These are phyloP conservation scores for Aspergillus taichungensis DNA, from an alignment of 495 filamentous ascomycete genomes.

Conservation along the genomic window DNA sequence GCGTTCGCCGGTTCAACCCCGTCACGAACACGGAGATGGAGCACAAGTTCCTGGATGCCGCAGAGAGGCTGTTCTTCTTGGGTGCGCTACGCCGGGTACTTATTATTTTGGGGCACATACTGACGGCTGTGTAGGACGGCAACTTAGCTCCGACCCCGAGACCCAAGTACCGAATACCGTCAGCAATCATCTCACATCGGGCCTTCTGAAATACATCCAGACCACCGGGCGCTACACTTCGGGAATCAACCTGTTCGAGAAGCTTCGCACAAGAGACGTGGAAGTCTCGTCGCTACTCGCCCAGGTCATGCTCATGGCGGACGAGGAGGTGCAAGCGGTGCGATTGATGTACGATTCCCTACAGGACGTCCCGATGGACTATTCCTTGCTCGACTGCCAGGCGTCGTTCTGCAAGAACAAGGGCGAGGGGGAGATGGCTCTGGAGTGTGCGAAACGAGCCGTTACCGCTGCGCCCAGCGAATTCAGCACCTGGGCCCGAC, in stretches of 20 bases:
- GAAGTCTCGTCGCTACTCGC: constrained; percentile 91
- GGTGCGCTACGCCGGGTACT: constrained; percentile 39
- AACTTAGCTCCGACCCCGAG: constrained; percentile 91
- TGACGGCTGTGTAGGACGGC: constrained; percentile 60
- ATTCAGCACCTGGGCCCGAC: constrained; percentile 90
- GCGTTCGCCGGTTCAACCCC: constrained; percentile 90
- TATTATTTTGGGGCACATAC: not conserved
- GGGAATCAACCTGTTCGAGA: constrained; percentile 96
- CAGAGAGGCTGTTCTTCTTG: constrained; percentile 89
- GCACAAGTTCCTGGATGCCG: constrained; percentile 91
- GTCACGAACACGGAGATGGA: constrained; percentile 96
- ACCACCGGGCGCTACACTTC: constrained; percentile 93
- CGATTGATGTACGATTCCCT: constrained; percentile 79
- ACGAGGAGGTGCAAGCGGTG: constrained; percentile 93
- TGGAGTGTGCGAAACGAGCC: constrained; percentile 87
- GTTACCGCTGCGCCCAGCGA: constrained; percentile 93
- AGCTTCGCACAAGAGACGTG: constrained; percentile 78
- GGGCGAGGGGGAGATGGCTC: constrained; percentile 72
- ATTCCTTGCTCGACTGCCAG: constrained; percentile 86
- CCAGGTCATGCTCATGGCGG: constrained; percentile 80
- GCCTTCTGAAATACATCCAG: constrained; percentile 91
- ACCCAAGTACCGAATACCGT: constrained; percentile 96
- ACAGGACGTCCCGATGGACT: constrained; percentile 90
- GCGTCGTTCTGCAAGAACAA: constrained; percentile 88
- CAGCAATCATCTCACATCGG: constrained; percentile 88